Conservation (phyloP, 148 eudicot genomes). For the Euryodendron excelsum region DNA sequence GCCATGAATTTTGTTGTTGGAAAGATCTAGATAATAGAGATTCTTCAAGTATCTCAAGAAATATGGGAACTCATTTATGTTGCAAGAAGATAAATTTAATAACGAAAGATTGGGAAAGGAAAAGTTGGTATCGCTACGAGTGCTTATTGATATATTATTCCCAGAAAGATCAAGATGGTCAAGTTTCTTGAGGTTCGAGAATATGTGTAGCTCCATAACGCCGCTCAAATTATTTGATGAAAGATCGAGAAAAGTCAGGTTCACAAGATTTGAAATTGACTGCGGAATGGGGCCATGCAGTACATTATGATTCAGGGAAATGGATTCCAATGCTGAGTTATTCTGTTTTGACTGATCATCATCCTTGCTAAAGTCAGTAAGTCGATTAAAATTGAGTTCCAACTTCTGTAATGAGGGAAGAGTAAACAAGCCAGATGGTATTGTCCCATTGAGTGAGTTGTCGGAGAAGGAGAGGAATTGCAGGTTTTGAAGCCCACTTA, state of each 20-base stretch:
- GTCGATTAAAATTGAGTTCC: neutral
- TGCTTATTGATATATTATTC: constrained; percentile 6
- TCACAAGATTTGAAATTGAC: constrained; percentile 8
- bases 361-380: neutral
- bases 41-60: constrained; percentile 3
- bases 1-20: neutral
- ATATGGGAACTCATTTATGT: constrained; percentile 14
- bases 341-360: neutral
- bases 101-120: neutral
- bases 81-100: constrained; percentile 18
- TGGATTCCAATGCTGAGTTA: neutral
- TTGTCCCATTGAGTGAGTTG: neutral
- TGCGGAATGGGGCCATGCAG: constrained; percentile 2
- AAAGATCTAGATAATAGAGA: neutral
- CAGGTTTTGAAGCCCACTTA: neutral
- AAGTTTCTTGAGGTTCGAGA: constrained; percentile 12
- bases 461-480: accelerated
- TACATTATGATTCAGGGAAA: neutral
- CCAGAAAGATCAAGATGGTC: constrained; percentile 1
- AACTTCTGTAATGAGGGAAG: neutral
- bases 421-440: neutral
- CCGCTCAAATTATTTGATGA: constrained; percentile 29
- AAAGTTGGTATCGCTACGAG: neutral
- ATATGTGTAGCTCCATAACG: constrained; percentile 1
- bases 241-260: neutral